A percentile compares a stretch with the other conserved stretches of the same genome.
Conservation (phyloP, 2,329 filamentous ascomycete species). For the Dothidotthia symphoricarpi region DNA sequence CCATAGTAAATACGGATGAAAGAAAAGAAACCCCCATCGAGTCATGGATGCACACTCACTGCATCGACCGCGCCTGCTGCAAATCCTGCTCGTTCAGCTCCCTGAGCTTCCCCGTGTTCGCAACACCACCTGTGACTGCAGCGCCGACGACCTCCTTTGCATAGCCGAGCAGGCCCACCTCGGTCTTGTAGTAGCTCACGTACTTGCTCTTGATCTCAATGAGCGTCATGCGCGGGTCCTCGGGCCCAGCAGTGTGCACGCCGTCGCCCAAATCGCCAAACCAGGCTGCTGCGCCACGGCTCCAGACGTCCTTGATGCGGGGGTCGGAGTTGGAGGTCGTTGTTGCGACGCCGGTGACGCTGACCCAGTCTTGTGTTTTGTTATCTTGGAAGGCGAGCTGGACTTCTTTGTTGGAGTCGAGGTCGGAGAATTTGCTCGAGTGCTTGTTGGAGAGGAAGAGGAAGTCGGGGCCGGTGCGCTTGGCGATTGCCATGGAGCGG, state of each 20-base stretch:
- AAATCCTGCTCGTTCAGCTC: slow-evolving; percentile 52
- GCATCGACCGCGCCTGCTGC: slow-evolving; percentile 36
- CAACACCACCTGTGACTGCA: slow-evolving; percentile 41
- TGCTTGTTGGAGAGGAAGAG: slow-evolving; percentile 52
- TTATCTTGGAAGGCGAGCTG: slow-evolving; percentile 50
- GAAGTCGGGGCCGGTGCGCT: slow-evolving; percentile 58
- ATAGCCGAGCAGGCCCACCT: slow-evolving; percentile 38
- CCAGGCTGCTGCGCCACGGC: slow-evolving; percentile 44
- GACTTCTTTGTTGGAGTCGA: slow-evolving; percentile 44
- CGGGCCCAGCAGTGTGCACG: slow-evolving; percentile 46
- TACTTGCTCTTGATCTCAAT: slow-evolving; percentile 44
- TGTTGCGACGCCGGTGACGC: slow-evolving; percentile 45
- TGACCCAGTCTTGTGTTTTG: slow-evolving; percentile 50
- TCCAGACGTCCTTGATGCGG: slow-evolving; percentile 51
- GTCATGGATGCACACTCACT: slow-evolving; percentile 10
- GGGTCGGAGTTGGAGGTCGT: slow-evolving; percentile 47
- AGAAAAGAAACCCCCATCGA: too few relatives aligned
- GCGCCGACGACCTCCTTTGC: slow-evolving; percentile 43
- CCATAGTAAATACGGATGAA: too few relatives aligned
- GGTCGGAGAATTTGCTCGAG: slow-evolving; percentile 49
- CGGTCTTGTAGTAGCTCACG: slow-evolving; percentile 42
- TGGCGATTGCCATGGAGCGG: slow-evolving; percentile 51
- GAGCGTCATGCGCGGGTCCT: slow-evolving; percentile 50
- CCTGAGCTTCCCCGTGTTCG: slow-evolving; percentile 45
- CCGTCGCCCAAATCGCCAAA: slow-evolving; percentile 54